phyloP scores from a whole-genome alignment of 73 alveolate genomes.

The Halteria grandinella region DNA sequence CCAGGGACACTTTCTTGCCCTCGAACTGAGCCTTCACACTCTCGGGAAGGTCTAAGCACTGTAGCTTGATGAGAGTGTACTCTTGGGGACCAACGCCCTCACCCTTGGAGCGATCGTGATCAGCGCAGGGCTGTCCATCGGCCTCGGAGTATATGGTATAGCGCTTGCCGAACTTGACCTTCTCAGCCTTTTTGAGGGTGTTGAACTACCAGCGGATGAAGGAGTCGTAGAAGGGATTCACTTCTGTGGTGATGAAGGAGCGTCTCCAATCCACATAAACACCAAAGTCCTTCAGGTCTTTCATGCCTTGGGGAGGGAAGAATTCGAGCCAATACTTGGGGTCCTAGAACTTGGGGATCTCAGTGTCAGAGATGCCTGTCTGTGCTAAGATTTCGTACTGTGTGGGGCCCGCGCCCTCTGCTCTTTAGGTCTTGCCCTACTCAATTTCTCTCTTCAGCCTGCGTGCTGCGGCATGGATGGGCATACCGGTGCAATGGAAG shows the following conservation, averaged over 20 bases:
- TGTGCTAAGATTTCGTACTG: slow-evolving; percentile 44
- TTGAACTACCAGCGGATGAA: slow-evolving; percentile 88
- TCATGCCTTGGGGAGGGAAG: slow-evolving; percentile 92
- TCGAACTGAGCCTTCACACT: slow-evolving; percentile 68
- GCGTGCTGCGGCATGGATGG: slow-evolving; percentile 98
- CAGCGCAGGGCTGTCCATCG: slow-evolving; percentile 97
- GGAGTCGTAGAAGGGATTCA: slow-evolving; percentile 93
- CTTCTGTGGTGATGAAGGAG: slow-evolving; percentile 95
- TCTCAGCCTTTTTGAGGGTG: slow-evolving; percentile 66
- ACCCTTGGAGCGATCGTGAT: slow-evolving; percentile 94
- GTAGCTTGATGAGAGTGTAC: slow-evolving; percentile 92
- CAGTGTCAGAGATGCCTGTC: slow-evolving; percentile 69
- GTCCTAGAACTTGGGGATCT: slow-evolving; percentile 87
- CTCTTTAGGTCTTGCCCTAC: not conserved
- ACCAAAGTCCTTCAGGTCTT: slow-evolving; percentile 89
- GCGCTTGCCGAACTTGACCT: slow-evolving; percentile 89
- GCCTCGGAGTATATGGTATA: slow-evolving; percentile 86
- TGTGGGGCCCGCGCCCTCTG: slow-evolving; percentile 15
- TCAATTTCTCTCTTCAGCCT: slow-evolving; percentile 86
- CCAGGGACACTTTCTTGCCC: slow-evolving; percentile 85
- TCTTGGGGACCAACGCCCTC: slow-evolving; percentile 98
- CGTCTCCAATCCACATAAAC: slow-evolving; percentile 95
- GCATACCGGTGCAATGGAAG: slow-evolving; percentile 99
- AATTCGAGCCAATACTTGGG: slow-evolving; percentile 92
- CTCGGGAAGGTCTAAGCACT: slow-evolving; percentile 76